Percentiles rank a stretch among this genome's conserved stretches.
These are phyloP conservation scores for Mycogone perniciosa DNA, from an alignment of 2,329 filamentous ascomycete species.

Conservation along the genomic window DNA sequence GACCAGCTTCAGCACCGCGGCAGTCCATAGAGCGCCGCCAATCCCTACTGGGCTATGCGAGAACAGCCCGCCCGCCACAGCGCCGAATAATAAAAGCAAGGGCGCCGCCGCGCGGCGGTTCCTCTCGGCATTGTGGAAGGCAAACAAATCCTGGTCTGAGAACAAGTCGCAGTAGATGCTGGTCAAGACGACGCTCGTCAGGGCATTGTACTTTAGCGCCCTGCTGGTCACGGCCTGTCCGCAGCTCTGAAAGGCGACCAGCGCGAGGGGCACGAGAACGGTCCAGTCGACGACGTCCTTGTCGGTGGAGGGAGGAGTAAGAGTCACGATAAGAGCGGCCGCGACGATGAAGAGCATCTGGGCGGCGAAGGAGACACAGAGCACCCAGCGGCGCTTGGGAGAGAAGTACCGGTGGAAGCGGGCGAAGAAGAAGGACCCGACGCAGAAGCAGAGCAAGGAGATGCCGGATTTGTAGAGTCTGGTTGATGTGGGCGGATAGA, in stretches of 20 bases:
- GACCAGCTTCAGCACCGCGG: constrained; percentile 47
- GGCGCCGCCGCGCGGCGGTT: constrained; percentile 47
- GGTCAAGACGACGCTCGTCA: constrained; percentile 75
- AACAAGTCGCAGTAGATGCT: constrained; percentile 79
- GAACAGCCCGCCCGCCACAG: constrained; percentile 44
- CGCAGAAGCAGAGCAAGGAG: constrained; percentile 63
- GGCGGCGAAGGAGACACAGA: constrained; percentile 50
- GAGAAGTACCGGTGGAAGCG: constrained; percentile 59
- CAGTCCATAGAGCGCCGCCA: constrained; percentile 53
- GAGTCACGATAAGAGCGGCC: constrained; percentile 49
- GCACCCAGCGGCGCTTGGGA: constrained; percentile 57
- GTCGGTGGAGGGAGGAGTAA: constrained; percentile 33
- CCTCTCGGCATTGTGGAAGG: constrained; percentile 39
- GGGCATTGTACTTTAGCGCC: constrained; percentile 59
- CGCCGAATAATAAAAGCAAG: constrained; percentile 42
- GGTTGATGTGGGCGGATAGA: constrained; percentile 21
- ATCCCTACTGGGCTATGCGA: constrained; percentile 42
- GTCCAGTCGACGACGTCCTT: constrained; percentile 47
- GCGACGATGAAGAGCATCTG: constrained; percentile 45
- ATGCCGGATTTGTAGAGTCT: constrained; percentile 54
- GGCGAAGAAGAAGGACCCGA: constrained; percentile 66
- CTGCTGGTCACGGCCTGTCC: constrained; percentile 72
- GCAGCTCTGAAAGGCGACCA: constrained; percentile 70
- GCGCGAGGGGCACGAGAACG: constrained; percentile 58
- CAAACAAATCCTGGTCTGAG: constrained; percentile 51